Evolutionary conservation across 176 grass and related monocot species (phyloP).

Genomic region (Alloteropsis semialata): DNA sequence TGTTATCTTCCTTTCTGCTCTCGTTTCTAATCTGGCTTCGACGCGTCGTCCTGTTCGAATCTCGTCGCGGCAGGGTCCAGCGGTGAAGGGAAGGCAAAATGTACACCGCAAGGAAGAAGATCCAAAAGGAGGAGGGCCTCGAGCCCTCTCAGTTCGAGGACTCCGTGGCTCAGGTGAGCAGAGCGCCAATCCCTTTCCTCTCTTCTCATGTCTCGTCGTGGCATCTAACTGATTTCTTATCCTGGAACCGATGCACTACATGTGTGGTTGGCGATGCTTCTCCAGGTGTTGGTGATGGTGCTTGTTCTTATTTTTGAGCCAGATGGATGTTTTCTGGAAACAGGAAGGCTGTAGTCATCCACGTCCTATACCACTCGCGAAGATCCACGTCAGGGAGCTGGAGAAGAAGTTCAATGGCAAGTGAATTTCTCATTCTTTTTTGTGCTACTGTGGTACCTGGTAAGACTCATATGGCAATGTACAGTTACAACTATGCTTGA

Average conservation of each 20-base stretch:
- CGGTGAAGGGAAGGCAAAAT: conserved; percentile 54
- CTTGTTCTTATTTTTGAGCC: conserved; percentile 32
- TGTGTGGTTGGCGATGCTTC: neutral
- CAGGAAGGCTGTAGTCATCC: conserved; percentile 85
- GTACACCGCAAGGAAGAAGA: conserved; percentile 96
- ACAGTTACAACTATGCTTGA: too few relatives aligned
- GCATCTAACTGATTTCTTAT: too few relatives aligned
- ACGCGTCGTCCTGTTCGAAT: neutral
- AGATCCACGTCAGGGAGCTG: conserved; percentile 91
- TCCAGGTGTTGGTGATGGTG: neutral
- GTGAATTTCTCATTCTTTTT: conserved; percentile 3
- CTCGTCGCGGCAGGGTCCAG: conserved; percentile 15
- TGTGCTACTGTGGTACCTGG: neutral
- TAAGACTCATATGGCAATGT: neutral
- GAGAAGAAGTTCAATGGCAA: conserved; percentile 99
- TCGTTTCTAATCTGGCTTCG: conserved; percentile 28
- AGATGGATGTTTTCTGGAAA: conserved; percentile 84
- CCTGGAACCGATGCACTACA: neutral
- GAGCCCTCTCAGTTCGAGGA: conserved; percentile 92
- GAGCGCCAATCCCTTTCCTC: neutral
- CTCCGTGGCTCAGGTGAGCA: conserved; percentile 77
- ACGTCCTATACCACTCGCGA: conserved; percentile 80
- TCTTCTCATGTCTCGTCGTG: neutral
- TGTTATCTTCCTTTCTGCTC: neutral
- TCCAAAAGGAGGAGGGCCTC: conserved; percentile 94